A percentile compares a stretch with the other conserved stretches of the same genome.
Conservation (phyloP, 2,329 filamentous ascomycete genomes). For the Talaromyces atroroseus region DNA sequence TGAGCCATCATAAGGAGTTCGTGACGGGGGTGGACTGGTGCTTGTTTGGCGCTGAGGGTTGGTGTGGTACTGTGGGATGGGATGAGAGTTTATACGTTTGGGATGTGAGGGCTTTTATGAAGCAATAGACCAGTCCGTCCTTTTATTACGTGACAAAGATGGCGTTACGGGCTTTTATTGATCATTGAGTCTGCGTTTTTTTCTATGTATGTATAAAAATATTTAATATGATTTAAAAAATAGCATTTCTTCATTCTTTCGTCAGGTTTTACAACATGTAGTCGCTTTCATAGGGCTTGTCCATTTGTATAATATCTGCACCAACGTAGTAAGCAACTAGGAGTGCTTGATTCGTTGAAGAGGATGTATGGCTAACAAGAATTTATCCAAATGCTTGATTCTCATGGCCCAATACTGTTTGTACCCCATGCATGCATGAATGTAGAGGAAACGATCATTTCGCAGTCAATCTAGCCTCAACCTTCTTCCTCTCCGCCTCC, state of each 20-base stretch:
- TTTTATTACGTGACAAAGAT: slow-evolving; percentile 11
- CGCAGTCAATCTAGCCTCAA: slow-evolving; percentile 60
- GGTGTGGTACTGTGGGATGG: slow-evolving; percentile 93
- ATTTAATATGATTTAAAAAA: neutral
- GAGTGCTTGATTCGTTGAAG: neutral
- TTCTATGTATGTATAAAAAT: neutral
- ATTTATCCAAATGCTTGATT: too few species aligned
- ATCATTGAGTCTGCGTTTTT: neutral
- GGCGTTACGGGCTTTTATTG: neutral
- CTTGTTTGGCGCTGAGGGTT: slow-evolving; percentile 88
- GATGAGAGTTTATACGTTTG: slow-evolving; percentile 86
- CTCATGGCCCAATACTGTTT: too few species aligned
- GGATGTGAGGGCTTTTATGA: slow-evolving; percentile 71
- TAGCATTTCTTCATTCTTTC: too few species aligned
- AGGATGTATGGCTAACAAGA: too few species aligned
- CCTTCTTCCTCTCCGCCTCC: slow-evolving; percentile 63
- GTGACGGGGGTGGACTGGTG: slow-evolving; percentile 97
- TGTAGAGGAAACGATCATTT: slow-evolving; percentile 15
- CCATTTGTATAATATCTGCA: too few species aligned
- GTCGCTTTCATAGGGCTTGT: too few species aligned
- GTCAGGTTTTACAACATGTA: neutral
- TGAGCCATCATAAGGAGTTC: slow-evolving; percentile 94
- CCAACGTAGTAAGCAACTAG: neutral
- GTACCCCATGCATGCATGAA: too few species aligned
- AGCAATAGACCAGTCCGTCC: slow-evolving; percentile 18